Conservation (phyloP, 2,329 filamentous ascomycete genomes). For the Cercospora berteroae region DNA sequence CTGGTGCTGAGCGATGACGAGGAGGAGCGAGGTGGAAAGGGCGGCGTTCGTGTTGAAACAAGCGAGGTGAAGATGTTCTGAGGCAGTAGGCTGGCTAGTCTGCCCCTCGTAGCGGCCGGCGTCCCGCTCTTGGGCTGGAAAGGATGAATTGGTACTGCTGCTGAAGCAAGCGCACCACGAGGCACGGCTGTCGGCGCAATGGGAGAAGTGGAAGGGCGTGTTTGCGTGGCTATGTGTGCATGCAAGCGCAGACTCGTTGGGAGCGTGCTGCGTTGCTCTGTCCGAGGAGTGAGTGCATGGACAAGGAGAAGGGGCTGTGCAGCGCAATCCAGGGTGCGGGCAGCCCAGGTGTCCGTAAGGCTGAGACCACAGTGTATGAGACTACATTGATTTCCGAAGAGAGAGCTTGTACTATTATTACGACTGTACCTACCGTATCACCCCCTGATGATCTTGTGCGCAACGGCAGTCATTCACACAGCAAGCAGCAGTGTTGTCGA, state of each 20-base stretch:
- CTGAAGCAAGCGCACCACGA: neutral
- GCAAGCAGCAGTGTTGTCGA: neutral
- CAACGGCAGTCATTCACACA: neutral
- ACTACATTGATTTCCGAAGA: neutral
- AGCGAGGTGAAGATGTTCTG: slow-evolving; percentile 8
- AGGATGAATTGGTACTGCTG: slow-evolving; percentile 2
- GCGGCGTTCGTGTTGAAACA: neutral
- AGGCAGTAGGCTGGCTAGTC: slow-evolving; percentile 4
- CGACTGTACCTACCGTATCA: neutral
- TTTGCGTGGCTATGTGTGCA: neutral
- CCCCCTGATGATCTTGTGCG: neutral
- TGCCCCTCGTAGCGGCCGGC: slow-evolving; percentile 6
- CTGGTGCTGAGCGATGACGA: neutral
- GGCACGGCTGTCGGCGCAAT: neutral
- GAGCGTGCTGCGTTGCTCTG: neutral
- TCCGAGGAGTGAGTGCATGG: slow-evolving; percentile 1
- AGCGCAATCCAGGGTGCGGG: neutral
- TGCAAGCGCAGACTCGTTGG: neutral
- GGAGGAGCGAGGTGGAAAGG: neutral
- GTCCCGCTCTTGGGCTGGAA: neutral
- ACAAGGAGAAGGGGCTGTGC: slow-evolving; percentile 7
- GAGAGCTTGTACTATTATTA: slow-evolving; percentile 3
- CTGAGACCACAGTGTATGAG: slow-evolving; percentile 1
- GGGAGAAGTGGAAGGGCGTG: neutral
- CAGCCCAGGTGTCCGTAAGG: neutral